Base-by-base conservation (phyloP, 78 protist species). In the Bigelowiella natans region DNA sequence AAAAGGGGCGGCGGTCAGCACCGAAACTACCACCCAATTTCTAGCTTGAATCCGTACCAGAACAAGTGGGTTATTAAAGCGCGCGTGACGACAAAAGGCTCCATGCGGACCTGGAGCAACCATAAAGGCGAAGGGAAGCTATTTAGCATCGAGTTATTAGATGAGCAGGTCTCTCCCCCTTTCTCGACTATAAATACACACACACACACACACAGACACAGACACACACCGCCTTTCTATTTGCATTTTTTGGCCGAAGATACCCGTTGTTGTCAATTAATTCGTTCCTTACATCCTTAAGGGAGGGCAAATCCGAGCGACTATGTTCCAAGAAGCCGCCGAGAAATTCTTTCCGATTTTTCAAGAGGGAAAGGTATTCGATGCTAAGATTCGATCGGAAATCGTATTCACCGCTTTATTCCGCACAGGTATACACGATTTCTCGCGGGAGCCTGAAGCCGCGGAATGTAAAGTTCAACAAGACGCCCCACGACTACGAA, bases 31-130 rank as follows among this genome's bases (percentile, higher is more conserved):
- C 3, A 87, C 18, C 94, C 94, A 37, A 86, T 94, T 0, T 26
- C 82, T 36, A 28, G 63, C 30, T 83, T 94, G 31, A 90, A 89
- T 85, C 88, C 91, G 29, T 94, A 93, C 92, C 91, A 92, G 11
- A 83, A 39, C 86, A 38, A 36, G 36, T 95, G 95, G 95, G 30
- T 38, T 36, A 95, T 95, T 90, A 89, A 94, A 83, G 96, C 86
- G 28, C 87, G 94, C 31, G 94, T 93, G 30, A 86, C 94, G 26
- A n/a, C 1, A 26, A 95, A 92, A 83, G 1, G 86, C 3, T 88
- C 37, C 83, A 7, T 93, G n/a, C 84, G 94, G 31, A 1, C 28
- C n/a, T 95, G 89, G 88, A 0, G 36, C 31, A 95, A 95, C 18
- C 3, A 18, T 2, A 0, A 36, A 11, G 93, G 94, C 28, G 90